These are phyloP conservation scores for Chalaropsis thielavioides DNA, from an alignment of 2,329 filamentous ascomycete genomes.

Conservation along the genomic window DNA sequence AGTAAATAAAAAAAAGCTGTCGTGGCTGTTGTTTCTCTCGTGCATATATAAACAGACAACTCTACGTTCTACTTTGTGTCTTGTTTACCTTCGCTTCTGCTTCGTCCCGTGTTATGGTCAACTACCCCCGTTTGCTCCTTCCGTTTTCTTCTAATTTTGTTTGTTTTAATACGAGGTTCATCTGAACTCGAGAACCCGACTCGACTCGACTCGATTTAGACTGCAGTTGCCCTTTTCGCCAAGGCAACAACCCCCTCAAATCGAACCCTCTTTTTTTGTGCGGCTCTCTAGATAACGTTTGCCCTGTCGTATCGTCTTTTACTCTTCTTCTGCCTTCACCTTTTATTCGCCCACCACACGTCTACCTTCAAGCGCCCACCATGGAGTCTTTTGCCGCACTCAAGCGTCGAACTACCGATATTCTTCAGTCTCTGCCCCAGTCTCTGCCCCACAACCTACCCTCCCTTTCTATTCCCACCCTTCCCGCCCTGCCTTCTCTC, in stretches of 20 bases:
- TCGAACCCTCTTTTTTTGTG: neutral
- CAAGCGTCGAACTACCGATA: constrained; percentile 41
- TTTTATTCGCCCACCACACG: neutral
- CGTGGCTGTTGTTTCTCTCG: neutral
- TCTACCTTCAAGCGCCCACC: neutral
- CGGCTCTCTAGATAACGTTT: neutral
- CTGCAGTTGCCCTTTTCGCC: neutral
- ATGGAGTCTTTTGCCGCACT: constrained; percentile 42
- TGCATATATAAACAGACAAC: neutral
- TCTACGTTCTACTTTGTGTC: neutral
- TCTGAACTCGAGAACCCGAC: neutral
- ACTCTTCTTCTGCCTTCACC: neutral
- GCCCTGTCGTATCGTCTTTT: neutral
- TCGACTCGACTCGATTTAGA: neutral
- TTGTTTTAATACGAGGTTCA: neutral
- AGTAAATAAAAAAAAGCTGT: neutral
- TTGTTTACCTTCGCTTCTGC: neutral
- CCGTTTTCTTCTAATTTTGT: neutral
- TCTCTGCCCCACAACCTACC: constrained; percentile 32
- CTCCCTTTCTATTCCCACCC: constrained; percentile 27
- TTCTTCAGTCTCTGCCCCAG: constrained; percentile 36
- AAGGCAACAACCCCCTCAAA: neutral
- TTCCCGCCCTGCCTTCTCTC: constrained; percentile 22
- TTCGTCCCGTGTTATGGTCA: neutral
- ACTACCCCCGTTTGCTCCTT: neutral